Evolutionary conservation across 495 filamentous ascomycete species (phyloP), one percentile per base, ranked within the genome.

Genomic region (Neurospora sp.): DNA sequence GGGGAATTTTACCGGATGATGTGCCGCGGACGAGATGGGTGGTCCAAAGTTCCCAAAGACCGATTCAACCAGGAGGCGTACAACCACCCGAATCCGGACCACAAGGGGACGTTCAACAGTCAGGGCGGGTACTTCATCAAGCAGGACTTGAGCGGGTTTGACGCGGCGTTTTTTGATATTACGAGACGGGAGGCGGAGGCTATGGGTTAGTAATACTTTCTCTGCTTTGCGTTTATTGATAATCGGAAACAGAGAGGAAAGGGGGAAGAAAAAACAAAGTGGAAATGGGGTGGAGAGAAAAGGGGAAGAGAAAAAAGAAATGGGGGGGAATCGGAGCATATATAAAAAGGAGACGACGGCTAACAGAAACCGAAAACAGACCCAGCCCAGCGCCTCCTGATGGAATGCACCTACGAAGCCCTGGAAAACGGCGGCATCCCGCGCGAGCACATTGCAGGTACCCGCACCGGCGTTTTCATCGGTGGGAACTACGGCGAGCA

Each of bases 21-120:
- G 5, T 76, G 79, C 70, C 80, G 78, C 27, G 77, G 76, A 40
- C 72, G 79, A n/a, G 79, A 76, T 70, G 83, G 79, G 16, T 83
- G 82, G 82, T 80, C 77, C 6, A 76, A 81, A 72, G 80, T 91
- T 69, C 93, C 93, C 0, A 75, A 84, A 22, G 88, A 91, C 73
- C 89, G 93, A 38, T 96, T 92, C 84, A 83, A 81, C 73, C 76
- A 78, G 22, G 88, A 92, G 76, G 90, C 91, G 8, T 89, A 92
- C 72, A 88, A 88, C 35, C 91, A 94, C 74, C 91, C 89, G 4
- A 82, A 83, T 71, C 82, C 81, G 6, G 81, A 81, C 72, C 81
- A 82, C 72, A 81, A 79, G 71, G 82, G 81, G 12, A 76, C 76
- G n/a, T 79, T 83, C 72, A 82, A 83, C 75, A 83, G 84, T 0